Evolutionary conservation across 108 stramenopile genomes (phyloP).

Genomic region (Hondaea fermentalgiana): DNA sequence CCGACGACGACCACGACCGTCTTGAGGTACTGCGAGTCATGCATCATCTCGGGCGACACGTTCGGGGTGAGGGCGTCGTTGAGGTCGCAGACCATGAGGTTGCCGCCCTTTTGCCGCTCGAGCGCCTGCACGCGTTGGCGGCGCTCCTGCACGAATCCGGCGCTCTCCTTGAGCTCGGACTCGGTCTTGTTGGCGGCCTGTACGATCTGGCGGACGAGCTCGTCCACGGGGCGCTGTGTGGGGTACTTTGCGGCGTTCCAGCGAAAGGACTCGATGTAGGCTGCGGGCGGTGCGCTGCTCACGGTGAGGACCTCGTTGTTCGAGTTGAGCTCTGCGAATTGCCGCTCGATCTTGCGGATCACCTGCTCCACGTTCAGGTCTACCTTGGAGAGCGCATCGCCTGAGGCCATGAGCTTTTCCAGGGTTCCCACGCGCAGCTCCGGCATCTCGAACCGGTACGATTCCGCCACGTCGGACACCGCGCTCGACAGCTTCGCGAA

Average conservation of each 20-base stretch:
- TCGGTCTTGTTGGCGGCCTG: conserved; percentile 70
- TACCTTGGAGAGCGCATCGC: conserved; percentile 74
- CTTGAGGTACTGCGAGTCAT: conserved; percentile 77
- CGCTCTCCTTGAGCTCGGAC: conserved; percentile 76
- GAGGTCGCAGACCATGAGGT: conserved; percentile 66
- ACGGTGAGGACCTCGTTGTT: conserved; percentile 63
- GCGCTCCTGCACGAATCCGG: conserved; percentile 71
- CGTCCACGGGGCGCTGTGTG: conserved; percentile 72
- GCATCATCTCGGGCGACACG: conserved; percentile 53
- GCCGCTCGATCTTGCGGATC: conserved; percentile 78
- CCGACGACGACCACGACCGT: conserved; percentile 74
- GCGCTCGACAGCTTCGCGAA: background rate
- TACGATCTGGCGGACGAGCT: conserved; percentile 66
- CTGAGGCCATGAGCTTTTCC: conserved; percentile 69
- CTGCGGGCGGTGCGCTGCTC: conserved; percentile 64
- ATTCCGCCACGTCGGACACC: conserved; percentile 41
- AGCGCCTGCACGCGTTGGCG: conserved; percentile 47
- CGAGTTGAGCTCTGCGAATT: conserved; percentile 59
- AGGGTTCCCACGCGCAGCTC: conserved; percentile 80
- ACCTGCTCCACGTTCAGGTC: conserved; percentile 68
- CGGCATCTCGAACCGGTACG: conserved; percentile 87
- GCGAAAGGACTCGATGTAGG: conserved; percentile 78
- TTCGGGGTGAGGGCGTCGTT: conserved; percentile 72
- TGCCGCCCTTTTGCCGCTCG: conserved; percentile 67
- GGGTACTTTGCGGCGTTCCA: conserved; percentile 90